Evolutionary conservation across 116 monocot genomes (phyloP), one percentile per base, ranked within the genome.

Genomic region (Papilionanthe hybrid): DNA sequence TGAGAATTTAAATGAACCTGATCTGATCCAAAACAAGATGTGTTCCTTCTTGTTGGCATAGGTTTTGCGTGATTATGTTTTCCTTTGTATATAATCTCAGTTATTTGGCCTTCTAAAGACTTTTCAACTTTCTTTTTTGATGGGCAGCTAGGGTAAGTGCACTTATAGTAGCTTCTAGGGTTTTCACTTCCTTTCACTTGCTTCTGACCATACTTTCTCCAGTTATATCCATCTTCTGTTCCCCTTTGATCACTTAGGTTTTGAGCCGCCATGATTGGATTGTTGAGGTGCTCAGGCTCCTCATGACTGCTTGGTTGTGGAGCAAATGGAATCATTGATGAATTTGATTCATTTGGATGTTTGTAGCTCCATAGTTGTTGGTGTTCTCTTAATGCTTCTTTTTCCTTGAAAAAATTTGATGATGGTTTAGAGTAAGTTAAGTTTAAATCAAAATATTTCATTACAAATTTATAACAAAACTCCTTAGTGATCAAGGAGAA

Each of bases 141-240:
- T 2, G 86, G 83, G 76, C 88, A 88, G 37, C 65, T 83, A 15
- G 72, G 73, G 78, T 78, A 80, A 11, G 88, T 88, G 83, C 88
- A 88, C 83, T 88, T 88, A 81, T 88, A 88, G 76, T 88, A 88
- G 58, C 86, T 86, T 71, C 85, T 66, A 15, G 80, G 85, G 25
- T 88, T 88, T 71, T 85, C 83, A 56, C 85, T 88, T 30, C 85
- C 88, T 32, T 88, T 88, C 63, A 88, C 88, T 55, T 88, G 85
- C 53, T 88, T 88, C 80, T 88, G 88, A 1, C 88, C 88, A 27
- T 88, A 88, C 60, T 88, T 88, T 45, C 86, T 83, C 88, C 88
- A 88, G 32, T 86, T 88, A 71, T 88, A 88, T 9, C 88, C 88
- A 41, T 88, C 88, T 18, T 88, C 86, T 4, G 79, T 77, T 58